These are phyloP conservation scores for Diplodia intermedia DNA, from an alignment of 2,329 filamentous ascomycete species.

Conservation along the genomic window DNA sequence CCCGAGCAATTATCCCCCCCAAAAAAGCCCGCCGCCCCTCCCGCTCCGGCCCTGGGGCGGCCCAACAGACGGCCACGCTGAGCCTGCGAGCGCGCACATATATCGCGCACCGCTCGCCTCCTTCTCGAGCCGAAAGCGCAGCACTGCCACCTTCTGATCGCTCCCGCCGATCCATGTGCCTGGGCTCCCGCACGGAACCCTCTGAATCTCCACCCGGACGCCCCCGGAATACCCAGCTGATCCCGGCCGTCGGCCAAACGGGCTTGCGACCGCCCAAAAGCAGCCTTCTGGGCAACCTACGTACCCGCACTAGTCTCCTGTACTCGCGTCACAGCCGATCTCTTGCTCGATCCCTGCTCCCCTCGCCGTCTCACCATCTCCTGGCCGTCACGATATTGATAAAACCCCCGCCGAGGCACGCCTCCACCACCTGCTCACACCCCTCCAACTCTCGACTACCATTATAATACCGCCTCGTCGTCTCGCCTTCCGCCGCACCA, in stretches of 20 bases:
- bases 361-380: slow-evolving; percentile 26
- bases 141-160: slow-evolving; percentile 30
- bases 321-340: slow-evolving; percentile 12
- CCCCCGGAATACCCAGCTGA: slow-evolving; percentile 17
- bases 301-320: not conserved
- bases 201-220: slow-evolving; percentile 7
- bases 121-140: not conserved
- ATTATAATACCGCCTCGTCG: not conserved
- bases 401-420: slow-evolving; percentile 2
- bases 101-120: slow-evolving; percentile 20
- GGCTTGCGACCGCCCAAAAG: slow-evolving; percentile 13
- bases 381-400: slow-evolving; percentile 20
- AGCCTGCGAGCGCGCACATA: slow-evolving; percentile 10
- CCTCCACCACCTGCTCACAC: not conserved
- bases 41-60: slow-evolving; percentile 1
- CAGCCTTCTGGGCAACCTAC: not conserved
- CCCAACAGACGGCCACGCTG: slow-evolving; percentile 12
- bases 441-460: not conserved
- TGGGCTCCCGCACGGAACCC: slow-evolving; percentile 6
- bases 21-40: slow-evolving; percentile 5
- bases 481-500: not conserved
- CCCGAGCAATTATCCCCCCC: slow-evolving; percentile 1
- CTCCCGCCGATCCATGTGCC: slow-evolving; percentile 14
- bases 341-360: not conserved
- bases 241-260: slow-evolving; percentile 17